phyloP scores from a whole-genome alignment of 257 asterid genomes.

The Solanum microdontum region DNA sequence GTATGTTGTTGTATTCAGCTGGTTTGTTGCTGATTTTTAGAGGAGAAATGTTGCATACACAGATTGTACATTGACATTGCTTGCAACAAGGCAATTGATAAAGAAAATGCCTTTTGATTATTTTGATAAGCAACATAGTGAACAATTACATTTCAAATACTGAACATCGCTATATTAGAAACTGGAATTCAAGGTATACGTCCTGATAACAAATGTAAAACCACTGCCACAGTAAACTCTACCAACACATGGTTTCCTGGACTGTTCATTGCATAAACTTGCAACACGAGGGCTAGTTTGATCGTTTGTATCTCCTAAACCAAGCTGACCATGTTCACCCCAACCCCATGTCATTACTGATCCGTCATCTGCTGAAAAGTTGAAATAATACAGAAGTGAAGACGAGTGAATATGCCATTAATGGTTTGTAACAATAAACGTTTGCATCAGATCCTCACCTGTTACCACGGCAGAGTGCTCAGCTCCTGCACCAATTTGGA shows the following conservation, averaged over 20 bases:
- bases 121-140: not conserved
- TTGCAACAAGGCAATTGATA: not conserved
- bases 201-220: slow-evolving; percentile 46
- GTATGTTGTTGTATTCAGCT: not conserved
- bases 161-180: not conserved
- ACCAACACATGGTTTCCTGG: slow-evolving; percentile 6
- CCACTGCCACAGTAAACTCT: slow-evolving; percentile 89
- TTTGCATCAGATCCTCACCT: slow-evolving; percentile 28
- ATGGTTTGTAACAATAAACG: not conserved
- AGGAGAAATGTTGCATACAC: not conserved
- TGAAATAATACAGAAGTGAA: not conserved
- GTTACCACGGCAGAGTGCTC: slow-evolving; percentile 79
- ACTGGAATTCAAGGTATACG: slow-evolving; percentile 5
- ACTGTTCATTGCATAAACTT: slow-evolving; percentile 11
- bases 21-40: not conserved
- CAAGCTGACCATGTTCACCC: slow-evolving; percentile 99
- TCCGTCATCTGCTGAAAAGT: slow-evolving; percentile 38
- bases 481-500: slow-evolving; percentile 75
- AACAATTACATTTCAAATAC: not conserved
- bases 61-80: not conserved
- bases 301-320: slow-evolving; percentile 56
- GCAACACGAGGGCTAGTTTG: slow-evolving; percentile 43
- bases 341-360: slow-evolving; percentile 91
- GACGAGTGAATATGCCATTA: not conserved
- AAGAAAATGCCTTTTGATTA: not conserved